Conservation (phyloP, 1,284 basidiomycete genomes). For the Rhodotorula mucilaginosa region DNA sequence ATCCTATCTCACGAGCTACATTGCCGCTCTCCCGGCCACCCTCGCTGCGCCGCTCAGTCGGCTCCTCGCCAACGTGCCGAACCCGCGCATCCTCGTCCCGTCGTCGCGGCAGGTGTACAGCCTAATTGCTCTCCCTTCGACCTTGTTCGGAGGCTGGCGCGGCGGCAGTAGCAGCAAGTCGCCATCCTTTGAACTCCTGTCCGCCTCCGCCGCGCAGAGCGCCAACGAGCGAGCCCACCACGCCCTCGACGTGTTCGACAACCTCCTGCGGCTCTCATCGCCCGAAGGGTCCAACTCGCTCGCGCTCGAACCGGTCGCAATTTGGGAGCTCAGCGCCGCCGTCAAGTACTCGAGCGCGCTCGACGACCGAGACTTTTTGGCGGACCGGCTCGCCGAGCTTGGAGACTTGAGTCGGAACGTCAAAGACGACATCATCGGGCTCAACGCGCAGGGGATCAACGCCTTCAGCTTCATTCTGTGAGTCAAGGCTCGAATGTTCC, state of each 20-base stretch:
- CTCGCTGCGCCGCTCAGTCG: slow-evolving; percentile 10
- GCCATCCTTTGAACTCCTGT: slow-evolving; percentile 3
- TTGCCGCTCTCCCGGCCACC: slow-evolving; percentile 3
- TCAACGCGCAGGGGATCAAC: slow-evolving; percentile 28
- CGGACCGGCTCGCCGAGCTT: slow-evolving; percentile 29
- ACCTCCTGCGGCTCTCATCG: slow-evolving; percentile 33
- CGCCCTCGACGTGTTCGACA: slow-evolving; percentile 43
- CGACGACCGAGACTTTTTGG: slow-evolving; percentile 34
- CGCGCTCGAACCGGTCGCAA: slow-evolving; percentile 41
- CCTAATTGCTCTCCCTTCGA: neutral
- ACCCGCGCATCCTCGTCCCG: neutral
- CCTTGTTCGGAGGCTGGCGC: neutral
- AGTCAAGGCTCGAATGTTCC: neutral
- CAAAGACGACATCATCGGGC: slow-evolving; percentile 40
- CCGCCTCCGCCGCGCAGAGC: slow-evolving; percentile 6
- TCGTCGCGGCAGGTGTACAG: neutral
- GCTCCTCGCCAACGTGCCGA: slow-evolving; percentile 6
- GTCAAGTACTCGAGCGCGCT: slow-evolving; percentile 39
- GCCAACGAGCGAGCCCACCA: slow-evolving; percentile 12
- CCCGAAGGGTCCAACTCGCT: slow-evolving; percentile 19
- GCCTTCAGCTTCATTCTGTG: slow-evolving; percentile 24
- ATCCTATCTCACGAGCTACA: slow-evolving; percentile 5
- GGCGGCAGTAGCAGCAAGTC: neutral
- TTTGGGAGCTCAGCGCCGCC: slow-evolving; percentile 44
- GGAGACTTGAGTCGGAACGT: slow-evolving; percentile 40